phyloP scores from a whole-genome alignment of 345 rosid species.

The Boechera divaricarpa region DNA sequence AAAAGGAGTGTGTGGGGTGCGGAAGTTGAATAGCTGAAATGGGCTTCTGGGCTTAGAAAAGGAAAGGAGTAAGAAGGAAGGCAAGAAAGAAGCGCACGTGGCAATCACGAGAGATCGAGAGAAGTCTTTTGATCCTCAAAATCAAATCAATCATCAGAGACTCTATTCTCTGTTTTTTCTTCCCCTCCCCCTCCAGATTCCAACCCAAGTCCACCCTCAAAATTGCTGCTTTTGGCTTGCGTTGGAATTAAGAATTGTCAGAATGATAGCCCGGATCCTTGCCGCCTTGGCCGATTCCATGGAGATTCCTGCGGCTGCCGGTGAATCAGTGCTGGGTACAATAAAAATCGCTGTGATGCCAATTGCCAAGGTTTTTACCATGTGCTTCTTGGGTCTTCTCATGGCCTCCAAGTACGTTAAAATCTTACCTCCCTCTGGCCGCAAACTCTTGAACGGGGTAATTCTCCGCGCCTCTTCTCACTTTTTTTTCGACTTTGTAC shows the following conservation, averaged over 20 bases:
- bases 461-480: not conserved
- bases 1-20: no score
- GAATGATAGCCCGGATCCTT: constrained; percentile 54
- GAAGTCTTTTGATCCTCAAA: not conserved
- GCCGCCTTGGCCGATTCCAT: constrained; percentile 46
- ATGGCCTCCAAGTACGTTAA: constrained; percentile 98
- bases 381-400: constrained; percentile 92
- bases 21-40: not conserved
- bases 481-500: not conserved
- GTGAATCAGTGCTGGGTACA: constrained; percentile 62
- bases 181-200: constrained; percentile 1
- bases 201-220: constrained; percentile 12
- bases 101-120: not conserved
- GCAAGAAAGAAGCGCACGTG: constrained; percentile 19
- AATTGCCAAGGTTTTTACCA: constrained; percentile 93
- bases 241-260: not conserved
- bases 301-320: constrained; percentile 46
- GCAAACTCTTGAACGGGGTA: constrained; percentile 95
- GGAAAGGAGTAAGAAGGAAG: constrained; percentile 18
- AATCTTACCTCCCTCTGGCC: constrained; percentile 88
- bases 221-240: constrained; percentile 5
- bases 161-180: not conserved
- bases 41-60: constrained; percentile 24
- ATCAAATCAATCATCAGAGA: not conserved
- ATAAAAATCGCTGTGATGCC: constrained; percentile 93